Conservation (phyloP, 805 yeast genomes). For the Zygosaccharomyces siamensis region DNA sequence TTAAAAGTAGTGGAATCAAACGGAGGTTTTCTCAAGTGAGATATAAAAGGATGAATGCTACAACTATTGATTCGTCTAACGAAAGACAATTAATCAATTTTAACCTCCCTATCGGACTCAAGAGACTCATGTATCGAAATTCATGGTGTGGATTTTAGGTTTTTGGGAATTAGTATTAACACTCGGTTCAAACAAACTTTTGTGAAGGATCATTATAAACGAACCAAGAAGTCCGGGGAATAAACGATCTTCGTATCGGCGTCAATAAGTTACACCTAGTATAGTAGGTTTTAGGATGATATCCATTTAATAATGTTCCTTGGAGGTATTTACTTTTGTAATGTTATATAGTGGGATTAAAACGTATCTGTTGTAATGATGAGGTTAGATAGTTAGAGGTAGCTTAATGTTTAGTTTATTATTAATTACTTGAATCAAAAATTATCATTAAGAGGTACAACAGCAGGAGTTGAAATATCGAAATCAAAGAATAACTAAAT, state of each 20-base stretch:
- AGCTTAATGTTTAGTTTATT: no score
- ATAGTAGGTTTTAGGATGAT: no score
- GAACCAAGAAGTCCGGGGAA: not conserved
- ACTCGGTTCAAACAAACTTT: constrained; percentile 7
- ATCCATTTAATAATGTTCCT: no score
- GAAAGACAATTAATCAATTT: not conserved
- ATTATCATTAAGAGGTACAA: no score
- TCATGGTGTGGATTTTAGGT: not conserved
- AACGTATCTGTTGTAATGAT: no score
- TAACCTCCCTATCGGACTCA: not conserved
- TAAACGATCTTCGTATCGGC: not conserved
- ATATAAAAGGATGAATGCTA: not conserved
- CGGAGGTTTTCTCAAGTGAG: not conserved
- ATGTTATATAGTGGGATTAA: no score
- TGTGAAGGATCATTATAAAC: constrained; percentile 12
- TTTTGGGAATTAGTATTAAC: not conserved
- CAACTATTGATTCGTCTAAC: not conserved
- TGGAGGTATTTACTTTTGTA: no score
- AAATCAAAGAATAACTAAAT: no score
- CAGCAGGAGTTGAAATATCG: no score
- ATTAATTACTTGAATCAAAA: no score
- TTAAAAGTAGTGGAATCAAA: not conserved
- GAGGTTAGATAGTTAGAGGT: no score
- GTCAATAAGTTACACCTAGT: not conserved
- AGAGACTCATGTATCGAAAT: not conserved